A percentile compares a stretch with the other conserved stretches of the same genome.
Conservation (phyloP, 345 rosid species). For the Pseudoturritis turrita region DNA sequence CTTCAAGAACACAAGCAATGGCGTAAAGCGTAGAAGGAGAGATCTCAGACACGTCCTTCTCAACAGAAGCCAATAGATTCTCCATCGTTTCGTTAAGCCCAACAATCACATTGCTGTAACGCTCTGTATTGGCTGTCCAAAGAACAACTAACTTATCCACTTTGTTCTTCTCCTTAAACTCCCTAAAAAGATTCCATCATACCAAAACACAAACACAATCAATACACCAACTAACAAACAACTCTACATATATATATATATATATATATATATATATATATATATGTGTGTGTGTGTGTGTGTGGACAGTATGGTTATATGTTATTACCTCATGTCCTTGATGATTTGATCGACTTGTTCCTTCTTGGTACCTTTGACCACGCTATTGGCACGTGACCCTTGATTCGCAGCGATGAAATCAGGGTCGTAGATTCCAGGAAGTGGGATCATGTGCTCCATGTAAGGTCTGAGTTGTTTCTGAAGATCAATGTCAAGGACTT, state of each 20-base stretch:
- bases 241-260: not conserved
- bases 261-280: not conserved
- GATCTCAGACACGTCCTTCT: conserved; percentile 78
- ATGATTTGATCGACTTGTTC: conserved; percentile 81
- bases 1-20: conserved; percentile 83
- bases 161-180: conserved; percentile 82
- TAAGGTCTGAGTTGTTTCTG: conserved; percentile 94
- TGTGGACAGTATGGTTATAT: no score
- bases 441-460: conserved; percentile 96
- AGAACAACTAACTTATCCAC: conserved; percentile 87
- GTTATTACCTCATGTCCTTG: conserved; percentile 73
- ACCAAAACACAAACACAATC: not conserved
- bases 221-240: conserved; percentile 1
- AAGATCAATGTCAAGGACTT: conserved; percentile 80
- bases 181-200: conserved; percentile 40
- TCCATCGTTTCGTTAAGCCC: conserved; percentile 90
- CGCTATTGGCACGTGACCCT: conserved; percentile 83
- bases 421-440: conserved; percentile 79
- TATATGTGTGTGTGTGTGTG: no score
- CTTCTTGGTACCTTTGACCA: conserved; percentile 83
- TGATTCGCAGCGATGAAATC: conserved; percentile 99
- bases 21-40: conserved; percentile 93
- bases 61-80: conserved; percentile 72
- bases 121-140: conserved; percentile 99
- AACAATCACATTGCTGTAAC: conserved; percentile 80